phyloP scores from a whole-genome alignment of 108 stramenopile genomes.

The Nitzschia sp. region DNA sequence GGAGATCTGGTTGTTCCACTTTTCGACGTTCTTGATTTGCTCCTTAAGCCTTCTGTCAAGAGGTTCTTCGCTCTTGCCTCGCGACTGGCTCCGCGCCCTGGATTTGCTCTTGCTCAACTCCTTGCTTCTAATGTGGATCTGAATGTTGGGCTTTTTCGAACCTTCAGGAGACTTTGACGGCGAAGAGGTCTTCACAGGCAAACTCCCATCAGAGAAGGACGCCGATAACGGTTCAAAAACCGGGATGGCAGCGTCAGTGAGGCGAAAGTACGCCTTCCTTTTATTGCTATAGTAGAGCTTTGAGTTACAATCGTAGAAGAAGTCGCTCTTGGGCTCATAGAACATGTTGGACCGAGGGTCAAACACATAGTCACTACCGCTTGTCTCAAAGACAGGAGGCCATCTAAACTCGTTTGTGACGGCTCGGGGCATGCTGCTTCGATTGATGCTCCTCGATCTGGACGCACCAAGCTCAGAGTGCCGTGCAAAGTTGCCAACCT shows the following conservation, averaged over 20 bases:
- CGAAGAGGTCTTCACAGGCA: slow-evolving; percentile 15
- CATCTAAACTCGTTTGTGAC: slow-evolving; percentile 42
- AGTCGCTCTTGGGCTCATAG: slow-evolving; percentile 67
- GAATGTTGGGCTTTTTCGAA: neutral
- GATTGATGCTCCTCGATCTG: neutral
- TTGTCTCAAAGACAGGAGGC: slow-evolving; percentile 72
- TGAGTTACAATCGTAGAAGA: slow-evolving; percentile 83
- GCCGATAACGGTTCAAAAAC: neutral
- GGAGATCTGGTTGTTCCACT: slow-evolving; percentile 68
- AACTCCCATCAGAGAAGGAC: neutral
- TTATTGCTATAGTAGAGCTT: slow-evolving; percentile 78
- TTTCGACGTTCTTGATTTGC: slow-evolving; percentile 62
- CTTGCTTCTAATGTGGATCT: neutral
- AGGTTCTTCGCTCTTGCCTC: slow-evolving; percentile 17
- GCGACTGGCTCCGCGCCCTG: slow-evolving; percentile 29
- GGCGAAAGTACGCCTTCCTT: slow-evolving; percentile 55
- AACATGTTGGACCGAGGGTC: slow-evolving; percentile 80
- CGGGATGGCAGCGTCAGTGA: neutral
- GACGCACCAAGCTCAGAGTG: neutral
- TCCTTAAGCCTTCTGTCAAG: slow-evolving; percentile 41
- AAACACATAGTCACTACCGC: slow-evolving; percentile 67
- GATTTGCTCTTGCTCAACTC: neutral
- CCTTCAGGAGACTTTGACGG: slow-evolving; percentile 17
- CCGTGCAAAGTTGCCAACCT: neutral
- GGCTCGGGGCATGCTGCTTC: neutral